Evolutionary conservation across 2,329 filamentous ascomycete species (phyloP).

Genomic region (Alternaria consortialis): DNA sequence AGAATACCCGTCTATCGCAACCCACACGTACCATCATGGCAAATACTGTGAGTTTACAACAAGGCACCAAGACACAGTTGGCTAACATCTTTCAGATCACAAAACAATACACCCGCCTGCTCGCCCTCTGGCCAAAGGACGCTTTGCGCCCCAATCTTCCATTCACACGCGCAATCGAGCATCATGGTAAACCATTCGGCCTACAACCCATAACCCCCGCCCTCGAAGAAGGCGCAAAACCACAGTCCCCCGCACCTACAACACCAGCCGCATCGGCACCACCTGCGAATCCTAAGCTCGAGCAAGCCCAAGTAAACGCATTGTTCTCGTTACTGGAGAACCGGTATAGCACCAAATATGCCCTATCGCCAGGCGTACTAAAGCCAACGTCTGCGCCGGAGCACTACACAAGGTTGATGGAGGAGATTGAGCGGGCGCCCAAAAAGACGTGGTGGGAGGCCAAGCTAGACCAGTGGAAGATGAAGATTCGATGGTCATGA

Average conservation of each 20-base stretch:
- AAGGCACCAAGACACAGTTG: neutral
- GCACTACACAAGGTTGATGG: conserved; percentile 48
- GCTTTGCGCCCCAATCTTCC: conserved; percentile 58
- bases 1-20: neutral
- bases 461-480: conserved; percentile 50
- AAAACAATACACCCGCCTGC: conserved; percentile 61
- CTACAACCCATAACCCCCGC: conserved; percentile 35
- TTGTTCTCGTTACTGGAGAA: conserved; percentile 69
- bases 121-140: conserved; percentile 61
- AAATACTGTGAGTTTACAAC: conserved; percentile 18
- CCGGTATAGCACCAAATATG: conserved; percentile 59
- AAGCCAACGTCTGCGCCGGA: conserved; percentile 46
- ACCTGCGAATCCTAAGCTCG: conserved; percentile 36
- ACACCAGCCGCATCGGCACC: conserved; percentile 19
- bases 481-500: conserved; percentile 48
- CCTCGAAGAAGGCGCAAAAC: conserved; percentile 18
- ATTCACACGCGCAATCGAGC: conserved; percentile 56
- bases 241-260: conserved; percentile 17
- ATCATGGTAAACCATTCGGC: conserved; percentile 48
- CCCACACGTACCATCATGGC: conserved; percentile 25
- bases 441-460: conserved; percentile 47
- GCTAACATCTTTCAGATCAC: conserved; percentile 38
- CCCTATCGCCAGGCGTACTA: conserved; percentile 37
- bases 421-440: conserved; percentile 48
- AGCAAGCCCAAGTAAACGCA: conserved; percentile 63